A percentile compares a stretch with the other conserved stretches of the same genome.
Conservation (phyloP, 1,284 basidiomycete genomes). For the Leccinum glutinopallens region DNA sequence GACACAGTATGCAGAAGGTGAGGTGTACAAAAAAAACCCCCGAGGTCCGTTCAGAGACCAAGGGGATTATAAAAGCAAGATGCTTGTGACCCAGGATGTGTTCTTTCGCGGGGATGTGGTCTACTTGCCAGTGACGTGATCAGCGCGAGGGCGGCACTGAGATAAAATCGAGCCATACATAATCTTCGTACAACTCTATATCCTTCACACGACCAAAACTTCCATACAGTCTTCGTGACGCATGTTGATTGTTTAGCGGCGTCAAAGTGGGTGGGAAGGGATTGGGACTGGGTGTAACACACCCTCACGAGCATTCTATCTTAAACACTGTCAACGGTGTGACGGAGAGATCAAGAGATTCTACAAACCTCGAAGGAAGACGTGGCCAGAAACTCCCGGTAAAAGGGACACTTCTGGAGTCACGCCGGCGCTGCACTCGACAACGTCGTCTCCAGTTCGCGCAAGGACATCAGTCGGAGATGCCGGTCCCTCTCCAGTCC, state of each 20-base stretch:
- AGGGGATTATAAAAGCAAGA: conserved; percentile 69
- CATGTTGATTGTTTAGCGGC: conserved; percentile 63
- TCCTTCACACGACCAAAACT: conserved; percentile 78
- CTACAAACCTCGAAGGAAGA: conserved; percentile 63
- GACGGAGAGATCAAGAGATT: not conserved
- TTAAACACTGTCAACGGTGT: conserved; percentile 33
- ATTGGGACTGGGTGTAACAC: conserved; percentile 58
- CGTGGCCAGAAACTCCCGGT: conserved; percentile 42
- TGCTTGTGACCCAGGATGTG: conserved; percentile 66
- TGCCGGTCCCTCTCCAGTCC: conserved; percentile 40
- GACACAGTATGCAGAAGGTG: conserved; percentile 75
- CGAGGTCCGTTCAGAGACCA: conserved; percentile 57
- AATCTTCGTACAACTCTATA: conserved; percentile 77
- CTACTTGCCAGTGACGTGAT: conserved; percentile 40
- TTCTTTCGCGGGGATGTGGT: conserved; percentile 58
- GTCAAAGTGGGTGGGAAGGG: conserved; percentile 60
- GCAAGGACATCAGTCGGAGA: conserved; percentile 62
- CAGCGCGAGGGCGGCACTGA: conserved; percentile 4
- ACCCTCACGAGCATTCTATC: conserved; percentile 86
- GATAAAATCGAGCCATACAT: conserved; percentile 49
- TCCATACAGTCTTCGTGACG: conserved; percentile 74
- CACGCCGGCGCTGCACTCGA: conserved; percentile 64
- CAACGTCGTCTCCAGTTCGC: conserved; percentile 51
- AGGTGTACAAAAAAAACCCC: conserved; percentile 75
- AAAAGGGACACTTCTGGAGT: conserved; percentile 35